Evolutionary conservation across 495 filamentous ascomycete species (phyloP).

Genomic region (Penicillium egyptiacum): DNA sequence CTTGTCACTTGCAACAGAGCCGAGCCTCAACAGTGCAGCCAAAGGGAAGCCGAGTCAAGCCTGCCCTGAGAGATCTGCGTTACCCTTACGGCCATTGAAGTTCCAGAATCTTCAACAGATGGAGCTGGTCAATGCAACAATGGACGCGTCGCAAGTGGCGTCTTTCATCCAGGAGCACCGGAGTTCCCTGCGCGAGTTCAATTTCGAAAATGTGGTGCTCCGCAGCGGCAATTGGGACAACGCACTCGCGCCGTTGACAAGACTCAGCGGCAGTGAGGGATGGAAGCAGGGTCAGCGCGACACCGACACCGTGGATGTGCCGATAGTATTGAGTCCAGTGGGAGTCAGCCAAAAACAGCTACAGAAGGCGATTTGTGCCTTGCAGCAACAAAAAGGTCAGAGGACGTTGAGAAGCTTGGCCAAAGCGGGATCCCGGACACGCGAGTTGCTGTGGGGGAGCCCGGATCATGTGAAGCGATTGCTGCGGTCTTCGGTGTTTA

Average conservation of each 20-base stretch:
- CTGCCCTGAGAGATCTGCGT: conserved; percentile 13
- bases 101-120: conserved; percentile 62
- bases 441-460: conserved; percentile 37
- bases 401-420: conserved; percentile 22
- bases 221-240: conserved; percentile 72
- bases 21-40: conserved; percentile 47
- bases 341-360: conserved; percentile 21
- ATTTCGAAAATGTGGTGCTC: conserved; percentile 67
- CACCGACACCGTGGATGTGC: conserved; percentile 31
- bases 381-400: conserved; percentile 20
- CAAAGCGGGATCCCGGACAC: conserved; percentile 28
- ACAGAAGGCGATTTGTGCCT: conserved; percentile 15
- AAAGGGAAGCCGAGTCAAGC: conserved; percentile 43
- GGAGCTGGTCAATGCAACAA: conserved; percentile 63
- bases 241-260: conserved; percentile 64
- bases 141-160: conserved; percentile 66
- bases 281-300: conserved; percentile 49
- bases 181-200: conserved; percentile 63
- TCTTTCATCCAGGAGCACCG: conserved; percentile 61
- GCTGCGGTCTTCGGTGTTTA: conserved; percentile 37
- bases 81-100: conserved; percentile 42
- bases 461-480: conserved; percentile 47
- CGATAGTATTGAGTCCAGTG: conserved; percentile 31
- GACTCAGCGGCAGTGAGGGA: conserved; percentile 50
- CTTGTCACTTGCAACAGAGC: conserved; percentile 62